Conservation (phyloP, 176 grass and related monocot genomes). For the Raddia guianensis region DNA sequence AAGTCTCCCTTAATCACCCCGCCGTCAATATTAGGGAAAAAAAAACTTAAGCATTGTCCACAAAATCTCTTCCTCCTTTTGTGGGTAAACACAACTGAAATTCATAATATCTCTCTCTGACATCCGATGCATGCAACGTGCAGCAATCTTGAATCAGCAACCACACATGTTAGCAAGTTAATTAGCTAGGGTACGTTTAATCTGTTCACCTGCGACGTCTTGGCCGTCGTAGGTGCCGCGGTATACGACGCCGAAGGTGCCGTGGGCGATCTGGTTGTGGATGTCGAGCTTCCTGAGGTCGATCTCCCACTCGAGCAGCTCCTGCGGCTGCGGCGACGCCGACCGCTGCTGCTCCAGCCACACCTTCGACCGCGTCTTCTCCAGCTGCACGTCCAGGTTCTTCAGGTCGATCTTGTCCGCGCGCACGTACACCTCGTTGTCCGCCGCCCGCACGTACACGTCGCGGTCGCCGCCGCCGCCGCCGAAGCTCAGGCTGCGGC, state of each 20-base stretch:
- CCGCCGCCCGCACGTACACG: slow-evolving; percentile 48
- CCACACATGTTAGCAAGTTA: background rate
- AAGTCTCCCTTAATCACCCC: too few relatives aligned
- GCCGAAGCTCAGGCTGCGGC: slow-evolving; percentile 15
- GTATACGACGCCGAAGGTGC: slow-evolving; percentile 87
- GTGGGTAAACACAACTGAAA: background rate
- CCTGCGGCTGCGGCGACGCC: slow-evolving; percentile 31
- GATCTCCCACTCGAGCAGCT: slow-evolving; percentile 78
- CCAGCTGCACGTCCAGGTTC: slow-evolving; percentile 73
- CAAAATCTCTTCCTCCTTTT: background rate
- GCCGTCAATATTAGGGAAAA: background rate
- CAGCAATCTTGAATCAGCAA: background rate
- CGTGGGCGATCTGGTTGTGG: slow-evolving; percentile 63
- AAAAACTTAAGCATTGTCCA: background rate
- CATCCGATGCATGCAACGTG: too few relatives aligned
- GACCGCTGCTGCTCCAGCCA: slow-evolving; percentile 63
- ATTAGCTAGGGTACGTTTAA: too few relatives aligned
- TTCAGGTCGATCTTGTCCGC: slow-evolving; percentile 77
- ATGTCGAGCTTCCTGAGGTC: slow-evolving; percentile 80
- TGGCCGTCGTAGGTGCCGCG: slow-evolving; percentile 74
- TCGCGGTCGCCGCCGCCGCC: background rate
- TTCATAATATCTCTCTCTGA: background rate
- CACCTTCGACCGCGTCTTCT: slow-evolving; percentile 74
- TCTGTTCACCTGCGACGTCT: slow-evolving; percentile 72
- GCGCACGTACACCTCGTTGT: slow-evolving; percentile 62